A percentile compares a stretch with the other conserved stretches of the same genome.
Evolutionary conservation across 495 filamentous ascomycete genomes (phyloP).

Genomic region (Diplogelasinospora grovesii): DNA sequence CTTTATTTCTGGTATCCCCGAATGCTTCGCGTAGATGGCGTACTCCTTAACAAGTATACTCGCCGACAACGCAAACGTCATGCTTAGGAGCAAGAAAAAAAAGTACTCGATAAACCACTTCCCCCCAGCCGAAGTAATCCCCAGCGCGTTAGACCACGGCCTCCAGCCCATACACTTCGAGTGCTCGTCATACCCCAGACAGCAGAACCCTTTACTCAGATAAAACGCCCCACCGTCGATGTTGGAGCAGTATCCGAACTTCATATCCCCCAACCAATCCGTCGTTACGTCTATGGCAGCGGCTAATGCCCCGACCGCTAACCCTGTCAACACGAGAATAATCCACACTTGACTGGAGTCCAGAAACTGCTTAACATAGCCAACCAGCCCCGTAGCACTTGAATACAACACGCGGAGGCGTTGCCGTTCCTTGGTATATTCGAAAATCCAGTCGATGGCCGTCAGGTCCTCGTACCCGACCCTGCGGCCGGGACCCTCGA

Average conservation of each 20-base stretch:
- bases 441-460: slow-evolving; percentile 99
- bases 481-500: slow-evolving; percentile 81
- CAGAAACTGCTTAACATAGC: slow-evolving; percentile 61
- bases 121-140: slow-evolving; percentile 56
- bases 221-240: slow-evolving; percentile 83
- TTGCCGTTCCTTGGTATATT: slow-evolving; percentile 94
- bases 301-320: slow-evolving; percentile 76
- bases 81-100: slow-evolving; percentile 76
- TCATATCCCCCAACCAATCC: slow-evolving; percentile 90
- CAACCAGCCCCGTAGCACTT: slow-evolving; percentile 62
- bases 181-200: slow-evolving; percentile 76
- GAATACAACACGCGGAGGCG: slow-evolving; percentile 69
- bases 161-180: slow-evolving; percentile 79
- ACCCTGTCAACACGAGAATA: slow-evolving; percentile 65
- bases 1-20: slow-evolving; percentile 97
- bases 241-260: slow-evolving; percentile 79
- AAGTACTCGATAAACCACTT: slow-evolving; percentile 77
- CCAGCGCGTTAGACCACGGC: slow-evolving; percentile 71
- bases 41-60: slow-evolving; percentile 75
- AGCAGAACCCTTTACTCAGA: slow-evolving; percentile 85
- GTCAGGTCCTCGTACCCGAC: slow-evolving; percentile 96
- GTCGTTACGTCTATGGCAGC: slow-evolving; percentile 88
- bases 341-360: slow-evolving; percentile 92
- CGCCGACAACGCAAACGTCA: slow-evolving; percentile 75
- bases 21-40: slow-evolving; percentile 86